Percentiles rank a stretch among this genome's conserved stretches.
phyloP scores from a whole-genome alignment of 768 basidiomycete species.

The Pisolithus microcarpus region DNA sequence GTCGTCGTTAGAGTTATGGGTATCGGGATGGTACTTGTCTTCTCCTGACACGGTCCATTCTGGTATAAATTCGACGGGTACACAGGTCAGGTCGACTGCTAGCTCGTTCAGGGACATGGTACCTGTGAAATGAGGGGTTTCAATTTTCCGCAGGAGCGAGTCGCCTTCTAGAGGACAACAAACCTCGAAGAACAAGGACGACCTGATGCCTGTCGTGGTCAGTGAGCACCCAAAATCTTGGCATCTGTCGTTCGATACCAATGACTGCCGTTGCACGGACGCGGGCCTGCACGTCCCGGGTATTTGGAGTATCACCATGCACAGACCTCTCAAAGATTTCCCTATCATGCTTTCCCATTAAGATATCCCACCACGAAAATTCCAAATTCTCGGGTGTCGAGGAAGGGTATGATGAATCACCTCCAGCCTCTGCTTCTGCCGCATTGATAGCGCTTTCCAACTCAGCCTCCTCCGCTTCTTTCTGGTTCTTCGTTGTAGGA shows the following conservation, averaged over 20 bases:
- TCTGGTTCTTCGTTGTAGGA: conserved; percentile 31
- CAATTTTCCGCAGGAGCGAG: not conserved
- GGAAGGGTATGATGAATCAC: conserved; percentile 18
- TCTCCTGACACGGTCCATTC: conserved; percentile 31
- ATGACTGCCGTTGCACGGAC: conserved; percentile 55
- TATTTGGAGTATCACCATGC: conserved; percentile 14
- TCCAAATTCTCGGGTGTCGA: conserved; percentile 18
- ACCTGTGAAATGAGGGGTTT: conserved; percentile 31
- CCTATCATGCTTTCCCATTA: conserved; percentile 73
- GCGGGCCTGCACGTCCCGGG: conserved; percentile 26
- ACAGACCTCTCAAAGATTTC: conserved; percentile 73
- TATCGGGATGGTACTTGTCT: conserved; percentile 20
- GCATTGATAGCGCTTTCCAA: conserved; percentile 63
- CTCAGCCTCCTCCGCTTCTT: conserved; percentile 51
- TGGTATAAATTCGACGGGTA: conserved; percentile 59
- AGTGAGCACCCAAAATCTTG: conserved; percentile 80
- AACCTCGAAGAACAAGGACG: conserved; percentile 67
- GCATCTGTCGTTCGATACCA: conserved; percentile 65
- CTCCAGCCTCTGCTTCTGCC: conserved; percentile 57
- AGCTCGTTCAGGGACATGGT: conserved; percentile 87
- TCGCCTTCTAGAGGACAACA: conserved; percentile 6
- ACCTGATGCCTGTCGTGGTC: conserved; percentile 70
- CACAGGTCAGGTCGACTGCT: conserved; percentile 79
- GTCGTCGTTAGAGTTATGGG: conserved; percentile 22
- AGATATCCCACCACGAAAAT: conserved; percentile 81